Conservation (phyloP, 441 rosid genomes). For the Populus hybrid region DNA sequence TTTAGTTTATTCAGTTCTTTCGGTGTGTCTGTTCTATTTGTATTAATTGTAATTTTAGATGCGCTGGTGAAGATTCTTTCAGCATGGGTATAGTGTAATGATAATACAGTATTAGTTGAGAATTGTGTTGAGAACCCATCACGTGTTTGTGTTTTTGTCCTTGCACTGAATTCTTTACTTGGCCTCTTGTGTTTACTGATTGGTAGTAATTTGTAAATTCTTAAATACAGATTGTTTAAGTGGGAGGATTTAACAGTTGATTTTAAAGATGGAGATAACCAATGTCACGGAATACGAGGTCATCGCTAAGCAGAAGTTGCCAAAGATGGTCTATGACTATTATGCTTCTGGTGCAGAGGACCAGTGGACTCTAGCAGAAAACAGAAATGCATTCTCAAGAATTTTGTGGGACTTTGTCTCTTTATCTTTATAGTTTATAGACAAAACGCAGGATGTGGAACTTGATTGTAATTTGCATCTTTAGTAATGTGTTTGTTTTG, state of each 20-base stretch:
- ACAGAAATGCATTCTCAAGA: slow-evolving; percentile 66
- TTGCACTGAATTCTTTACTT: neutral
- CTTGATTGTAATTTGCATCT: neutral
- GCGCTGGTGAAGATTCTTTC: neutral
- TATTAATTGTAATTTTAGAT: neutral
- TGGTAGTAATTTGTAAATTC: neutral
- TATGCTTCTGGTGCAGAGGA: slow-evolving; percentile 87
- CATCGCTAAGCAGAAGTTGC: slow-evolving; percentile 70
- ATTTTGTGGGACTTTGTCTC: slow-evolving; percentile 50
- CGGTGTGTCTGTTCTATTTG: neutral
- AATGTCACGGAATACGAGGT: slow-evolving; percentile 52
- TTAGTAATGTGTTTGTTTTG: neutral
- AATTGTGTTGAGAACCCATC: neutral
- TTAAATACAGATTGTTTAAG: neutral
- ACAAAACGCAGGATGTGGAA: neutral
- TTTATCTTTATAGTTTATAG: neutral
- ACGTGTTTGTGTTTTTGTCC: neutral
- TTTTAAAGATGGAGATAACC: slow-evolving; percentile 7
- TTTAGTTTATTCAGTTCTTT: neutral
- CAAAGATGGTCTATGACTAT: slow-evolving; percentile 84
- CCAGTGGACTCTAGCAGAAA: slow-evolving; percentile 78
- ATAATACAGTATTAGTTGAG: neutral
- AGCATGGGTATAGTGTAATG: neutral
- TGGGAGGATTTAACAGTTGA: neutral
- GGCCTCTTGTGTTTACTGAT: neutral